Evolutionary conservation across 208 protist species (phyloP).

Genomic region (Leishmania mexicana): DNA sequence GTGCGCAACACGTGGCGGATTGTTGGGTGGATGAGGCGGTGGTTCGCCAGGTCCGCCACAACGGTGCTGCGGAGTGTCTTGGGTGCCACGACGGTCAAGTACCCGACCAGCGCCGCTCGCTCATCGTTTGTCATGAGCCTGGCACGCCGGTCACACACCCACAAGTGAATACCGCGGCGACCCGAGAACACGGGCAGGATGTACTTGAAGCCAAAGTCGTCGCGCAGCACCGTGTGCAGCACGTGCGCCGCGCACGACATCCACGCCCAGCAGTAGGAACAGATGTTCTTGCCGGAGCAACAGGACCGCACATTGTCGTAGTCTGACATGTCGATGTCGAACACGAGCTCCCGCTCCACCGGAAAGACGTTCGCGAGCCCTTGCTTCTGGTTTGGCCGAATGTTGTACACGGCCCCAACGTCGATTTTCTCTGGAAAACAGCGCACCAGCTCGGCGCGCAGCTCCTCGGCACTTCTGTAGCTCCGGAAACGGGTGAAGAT

Average conservation of each 20-base stretch:
- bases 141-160: constrained; percentile 97
- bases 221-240: constrained; percentile 79
- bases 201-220: constrained; percentile 98
- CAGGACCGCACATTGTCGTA: constrained; percentile 99
- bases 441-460: constrained; percentile 76
- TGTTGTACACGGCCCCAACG: constrained; percentile 88
- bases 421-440: constrained; percentile 90
- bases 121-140: constrained; percentile 90
- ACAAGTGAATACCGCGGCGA: constrained; percentile 98
- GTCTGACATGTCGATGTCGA: constrained; percentile 99
- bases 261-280: constrained; percentile 97
- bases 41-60: constrained; percentile 72
- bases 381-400: constrained; percentile 86
- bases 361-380: constrained; percentile 70
- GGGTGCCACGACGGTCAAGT: constrained; percentile 85
- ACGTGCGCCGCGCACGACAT: constrained; percentile 95
- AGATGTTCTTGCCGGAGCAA: constrained; percentile 95
- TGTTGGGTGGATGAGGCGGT: constrained; percentile 81
- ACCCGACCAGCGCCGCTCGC: constrained; percentile 91
- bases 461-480: constrained; percentile 69
- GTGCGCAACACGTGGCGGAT: constrained; percentile 57
- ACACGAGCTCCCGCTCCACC: constrained; percentile 97
- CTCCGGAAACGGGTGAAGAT: constrained; percentile 90
- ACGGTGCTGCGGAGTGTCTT: constrained; percentile 59
- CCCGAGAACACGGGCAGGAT: constrained; percentile 98